phyloP scores from a whole-genome alignment of 2,329 filamentous ascomycete genomes.

The Apiospora marii region DNA sequence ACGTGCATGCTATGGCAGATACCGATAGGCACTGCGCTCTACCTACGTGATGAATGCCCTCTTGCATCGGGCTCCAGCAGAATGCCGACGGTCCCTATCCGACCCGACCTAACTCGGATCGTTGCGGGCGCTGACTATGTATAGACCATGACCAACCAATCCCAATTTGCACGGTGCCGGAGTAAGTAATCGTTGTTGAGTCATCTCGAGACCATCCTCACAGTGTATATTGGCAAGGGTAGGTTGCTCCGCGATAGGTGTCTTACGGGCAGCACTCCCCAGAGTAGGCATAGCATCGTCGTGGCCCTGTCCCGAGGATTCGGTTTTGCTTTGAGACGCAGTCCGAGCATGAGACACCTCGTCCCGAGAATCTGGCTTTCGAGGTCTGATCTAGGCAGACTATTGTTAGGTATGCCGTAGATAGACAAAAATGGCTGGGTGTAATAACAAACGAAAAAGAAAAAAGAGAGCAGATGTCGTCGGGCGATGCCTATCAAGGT shows the following conservation, averaged over 20 bases:
- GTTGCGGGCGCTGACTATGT: not conserved
- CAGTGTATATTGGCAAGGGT: not conserved
- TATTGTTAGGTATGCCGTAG: not conserved
- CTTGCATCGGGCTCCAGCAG: not conserved
- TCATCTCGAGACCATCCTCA: not conserved
- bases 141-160: not conserved
- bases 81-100: not conserved
- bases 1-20: not conserved
- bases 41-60: no score
- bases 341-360: slow-evolving; percentile 2
- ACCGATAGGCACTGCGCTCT: not conserved
- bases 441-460: not conserved
- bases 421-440: not conserved
- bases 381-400: not conserved
- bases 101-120: not conserved
- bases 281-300: not conserved
- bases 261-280: not conserved
- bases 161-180: not conserved
- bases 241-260: not conserved
- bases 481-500: not conserved
- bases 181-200: not conserved
- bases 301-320: not conserved
- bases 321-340: not conserved
- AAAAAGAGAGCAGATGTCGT: not conserved
- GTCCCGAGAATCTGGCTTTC: not conserved